Conservation (phyloP, 108 stramenopile species). For the Mediolabrus comicus region DNA sequence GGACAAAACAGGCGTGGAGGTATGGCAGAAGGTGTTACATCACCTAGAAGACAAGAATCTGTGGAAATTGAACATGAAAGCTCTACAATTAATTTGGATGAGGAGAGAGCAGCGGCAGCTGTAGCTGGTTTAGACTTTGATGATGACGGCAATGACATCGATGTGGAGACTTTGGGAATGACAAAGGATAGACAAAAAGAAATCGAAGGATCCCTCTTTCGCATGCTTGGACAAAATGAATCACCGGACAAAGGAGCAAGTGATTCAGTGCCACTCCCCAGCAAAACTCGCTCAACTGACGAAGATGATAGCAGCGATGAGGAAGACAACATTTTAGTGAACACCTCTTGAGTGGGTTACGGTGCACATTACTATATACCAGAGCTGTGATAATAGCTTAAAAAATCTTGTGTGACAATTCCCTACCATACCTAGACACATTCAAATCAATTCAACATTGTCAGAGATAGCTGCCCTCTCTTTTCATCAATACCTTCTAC, state of each 20-base stretch:
- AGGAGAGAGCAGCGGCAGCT: slow-evolving; percentile 12
- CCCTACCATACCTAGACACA: no score
- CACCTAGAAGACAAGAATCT: slow-evolving; percentile 19
- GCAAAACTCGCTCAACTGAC: background rate
- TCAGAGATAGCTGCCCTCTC: slow-evolving; percentile 75
- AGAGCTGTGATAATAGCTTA: background rate
- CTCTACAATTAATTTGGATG: slow-evolving; percentile 4
- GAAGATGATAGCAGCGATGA: background rate
- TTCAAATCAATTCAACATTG: slow-evolving; percentile 42
- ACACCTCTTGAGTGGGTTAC: background rate
- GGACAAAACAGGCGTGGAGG: background rate
- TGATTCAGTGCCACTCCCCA: background rate
- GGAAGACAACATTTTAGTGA: slow-evolving; percentile 8
- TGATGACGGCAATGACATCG: slow-evolving; percentile 32
- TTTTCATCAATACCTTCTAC: slow-evolving; percentile 77
- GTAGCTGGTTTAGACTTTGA: slow-evolving; percentile 17
- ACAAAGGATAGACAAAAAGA: slow-evolving; percentile 81
- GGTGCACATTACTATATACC: background rate
- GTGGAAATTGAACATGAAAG: slow-evolving; percentile 12
- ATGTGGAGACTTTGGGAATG: slow-evolving; percentile 83
- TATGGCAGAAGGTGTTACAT: slow-evolving; percentile 14
- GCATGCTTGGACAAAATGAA: slow-evolving; percentile 81
- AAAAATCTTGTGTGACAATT: background rate
- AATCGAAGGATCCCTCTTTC: slow-evolving; percentile 85
- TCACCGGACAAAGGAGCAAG: background rate